These are phyloP conservation scores for Cryomyces minteri DNA, from an alignment of 495 filamentous ascomycete genomes.

Conservation along the genomic window DNA sequence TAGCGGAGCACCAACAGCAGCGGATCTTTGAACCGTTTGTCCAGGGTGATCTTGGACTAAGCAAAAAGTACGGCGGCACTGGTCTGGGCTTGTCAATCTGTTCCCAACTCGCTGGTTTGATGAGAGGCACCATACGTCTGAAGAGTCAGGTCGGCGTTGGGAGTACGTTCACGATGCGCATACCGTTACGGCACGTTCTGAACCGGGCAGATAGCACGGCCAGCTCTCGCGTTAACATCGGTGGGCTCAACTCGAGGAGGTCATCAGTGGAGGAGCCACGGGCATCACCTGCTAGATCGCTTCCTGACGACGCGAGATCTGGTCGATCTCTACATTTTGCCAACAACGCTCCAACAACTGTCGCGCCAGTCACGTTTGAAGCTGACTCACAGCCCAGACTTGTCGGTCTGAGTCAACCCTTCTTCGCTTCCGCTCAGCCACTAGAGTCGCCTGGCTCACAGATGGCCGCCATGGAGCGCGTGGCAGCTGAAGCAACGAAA, in stretches of 20 bases:
- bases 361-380: slow-evolving; percentile 1
- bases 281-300: no score
- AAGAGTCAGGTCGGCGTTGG: slow-evolving; percentile 57
- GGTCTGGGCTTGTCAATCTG: slow-evolving; percentile 85
- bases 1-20: slow-evolving; percentile 53
- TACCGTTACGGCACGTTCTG: slow-evolving; percentile 62
- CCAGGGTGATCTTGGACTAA: slow-evolving; percentile 73
- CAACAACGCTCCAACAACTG: background rate
- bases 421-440: slow-evolving; percentile 47
- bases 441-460: slow-evolving; percentile 24
- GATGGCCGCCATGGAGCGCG: slow-evolving; percentile 32
- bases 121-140: slow-evolving; percentile 60
- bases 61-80: slow-evolving; percentile 80
- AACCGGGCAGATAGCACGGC: slow-evolving; percentile 38
- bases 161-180: slow-evolving; percentile 64
- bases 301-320: background rate
- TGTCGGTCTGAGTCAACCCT: slow-evolving; percentile 70
- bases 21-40: slow-evolving; percentile 89
- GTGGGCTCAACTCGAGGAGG: slow-evolving; percentile 9
- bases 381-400: slow-evolving; percentile 49
- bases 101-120: slow-evolving; percentile 62
- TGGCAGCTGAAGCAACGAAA: slow-evolving; percentile 23
- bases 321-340: background rate
- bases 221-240: slow-evolving; percentile 12
- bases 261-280: slow-evolving; percentile 7